These are phyloP conservation scores for Argentina anserina DNA, from an alignment of 306 rosid genomes.

Conservation along the genomic window DNA sequence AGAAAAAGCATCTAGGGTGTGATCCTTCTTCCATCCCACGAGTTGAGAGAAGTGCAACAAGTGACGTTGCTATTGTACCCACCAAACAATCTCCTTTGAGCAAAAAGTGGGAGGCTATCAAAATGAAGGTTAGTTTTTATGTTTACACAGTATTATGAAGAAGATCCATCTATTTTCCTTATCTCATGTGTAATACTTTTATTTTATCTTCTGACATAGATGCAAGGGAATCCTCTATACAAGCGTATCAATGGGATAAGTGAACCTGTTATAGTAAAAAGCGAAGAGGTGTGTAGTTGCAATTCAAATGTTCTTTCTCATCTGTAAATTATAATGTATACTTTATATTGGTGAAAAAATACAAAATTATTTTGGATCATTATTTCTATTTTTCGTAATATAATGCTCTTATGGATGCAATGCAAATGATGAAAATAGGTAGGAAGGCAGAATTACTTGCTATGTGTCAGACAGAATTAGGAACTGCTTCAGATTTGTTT, in stretches of 20 bases:
- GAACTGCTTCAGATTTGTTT: not conserved
- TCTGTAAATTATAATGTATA: not conserved
- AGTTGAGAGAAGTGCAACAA: conserved; percentile 65
- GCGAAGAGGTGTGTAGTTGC: conserved; percentile 67
- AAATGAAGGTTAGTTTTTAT: conserved; percentile 51
- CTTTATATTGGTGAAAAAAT: not conserved
- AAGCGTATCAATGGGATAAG: conserved; percentile 48
- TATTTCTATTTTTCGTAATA: not conserved
- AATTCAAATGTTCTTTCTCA: conserved; percentile 17
- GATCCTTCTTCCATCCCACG: conserved; percentile 41
- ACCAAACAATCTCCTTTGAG: conserved; percentile 64
- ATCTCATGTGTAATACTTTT: not conserved
- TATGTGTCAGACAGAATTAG: not conserved
- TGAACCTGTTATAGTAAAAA: conserved; percentile 69
- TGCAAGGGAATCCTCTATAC: conserved; percentile 54
- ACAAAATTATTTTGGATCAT: not conserved
- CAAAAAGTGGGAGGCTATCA: conserved; percentile 75
- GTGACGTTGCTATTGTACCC: conserved; percentile 63
- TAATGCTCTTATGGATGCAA: not conserved
- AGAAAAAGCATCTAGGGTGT: conserved; percentile 52
- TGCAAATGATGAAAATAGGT: not conserved
- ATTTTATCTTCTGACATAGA: conserved; percentile 37
- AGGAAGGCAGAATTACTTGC: not conserved
- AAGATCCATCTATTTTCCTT: conserved; percentile 13
- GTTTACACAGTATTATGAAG: not conserved